These are phyloP conservation scores for Ophiostoma ips DNA, from an alignment of 2,329 filamentous ascomycete genomes.

Conservation along the genomic window DNA sequence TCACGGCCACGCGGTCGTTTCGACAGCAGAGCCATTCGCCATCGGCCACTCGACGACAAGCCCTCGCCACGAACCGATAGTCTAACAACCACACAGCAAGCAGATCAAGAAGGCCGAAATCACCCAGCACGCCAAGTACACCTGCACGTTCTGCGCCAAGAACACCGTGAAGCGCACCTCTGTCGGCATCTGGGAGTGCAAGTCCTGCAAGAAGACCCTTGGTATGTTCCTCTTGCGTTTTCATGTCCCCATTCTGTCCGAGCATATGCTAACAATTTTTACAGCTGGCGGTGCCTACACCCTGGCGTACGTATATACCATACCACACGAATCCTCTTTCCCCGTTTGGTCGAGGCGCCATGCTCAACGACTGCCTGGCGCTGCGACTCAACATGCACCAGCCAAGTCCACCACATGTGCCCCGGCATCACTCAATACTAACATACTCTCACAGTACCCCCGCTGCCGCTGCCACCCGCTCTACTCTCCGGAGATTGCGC, in stretches of 20 bases:
- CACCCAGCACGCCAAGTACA: conserved; percentile 88
- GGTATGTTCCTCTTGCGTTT: conserved; percentile 21
- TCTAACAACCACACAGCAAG: conserved; percentile 47
- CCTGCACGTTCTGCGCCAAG: conserved; percentile 99
- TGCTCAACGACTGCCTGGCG: not conserved
- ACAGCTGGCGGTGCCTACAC: conserved; percentile 74
- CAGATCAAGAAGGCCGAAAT: conserved; percentile 99
- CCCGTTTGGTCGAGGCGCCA: not conserved
- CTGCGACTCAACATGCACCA: not conserved
- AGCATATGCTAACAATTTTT: conserved; percentile 2
- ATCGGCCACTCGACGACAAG: not conserved
- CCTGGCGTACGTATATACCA: conserved; percentile 64
- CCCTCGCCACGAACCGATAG: not conserved
- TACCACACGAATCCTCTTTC: too few relatives aligned
- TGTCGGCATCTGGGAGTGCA: conserved; percentile 74
- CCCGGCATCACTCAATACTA: too few relatives aligned
- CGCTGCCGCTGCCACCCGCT: conserved; percentile 85
- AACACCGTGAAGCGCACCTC: conserved; percentile 64
- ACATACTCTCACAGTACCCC: conserved; percentile 54
- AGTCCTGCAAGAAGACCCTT: conserved; percentile 84
- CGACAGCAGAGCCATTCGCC: not conserved
- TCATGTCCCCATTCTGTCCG: not conserved
- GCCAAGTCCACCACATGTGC: too few relatives aligned
- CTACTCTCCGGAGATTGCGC: conserved; percentile 90
- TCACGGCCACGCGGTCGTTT: not conserved